Evolutionary conservation across 164 flowering plant genomes (phyloP), one percentile per base, ranked within the genome.

Genomic region (Vitis amurensis): DNA sequence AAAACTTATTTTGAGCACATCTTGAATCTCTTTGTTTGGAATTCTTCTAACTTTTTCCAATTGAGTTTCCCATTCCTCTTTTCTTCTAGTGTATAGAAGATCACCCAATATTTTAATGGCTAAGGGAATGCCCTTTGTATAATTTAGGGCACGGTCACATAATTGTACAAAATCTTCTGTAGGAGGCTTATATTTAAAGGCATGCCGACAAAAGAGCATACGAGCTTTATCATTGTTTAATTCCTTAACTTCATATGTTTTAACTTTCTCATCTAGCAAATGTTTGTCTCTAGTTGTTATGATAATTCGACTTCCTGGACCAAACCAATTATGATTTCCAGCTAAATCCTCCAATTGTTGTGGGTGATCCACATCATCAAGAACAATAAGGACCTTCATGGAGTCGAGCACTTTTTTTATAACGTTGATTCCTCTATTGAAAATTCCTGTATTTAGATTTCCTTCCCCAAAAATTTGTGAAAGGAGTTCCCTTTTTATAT

Each of bases 261-360:
- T 44, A 9, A 44, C 59, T 61, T 56, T 11, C 1, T 7, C 30
- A 11, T 15, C 2, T 4, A 75, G 52, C 56, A 79, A 31, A 14
- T 49, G 13, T 27, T 66, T 11, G 17, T 71, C 68, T 68, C 68
- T 63, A 1, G 71, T 69, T 0, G 72, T 78, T 5, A 78, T 51
- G 15, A 79, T 70, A 15, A 79, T 63, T 56, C 74, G 47, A 56
- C 82, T 79, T 13, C 81, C 81, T 3, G n/a, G 47, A 16, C 76
- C 76, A 37, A 74, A 75, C 78, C 76, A 68, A 13, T 51, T 37
- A 47, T 6, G 44, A 37, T 37, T 37, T 37, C 44, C 44, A 3
- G n/a, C 7, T 6, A 37, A 37, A 37, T 0, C 44, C 44, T 37
- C 44, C 7, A 37, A 37, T 37, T 37, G 44, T 37, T 6, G 44